A percentile compares a stretch with the other conserved stretches of the same genome.
Evolutionary conservation across 345 rosid genomes (phyloP).

Genomic region (Salix dunnii): DNA sequence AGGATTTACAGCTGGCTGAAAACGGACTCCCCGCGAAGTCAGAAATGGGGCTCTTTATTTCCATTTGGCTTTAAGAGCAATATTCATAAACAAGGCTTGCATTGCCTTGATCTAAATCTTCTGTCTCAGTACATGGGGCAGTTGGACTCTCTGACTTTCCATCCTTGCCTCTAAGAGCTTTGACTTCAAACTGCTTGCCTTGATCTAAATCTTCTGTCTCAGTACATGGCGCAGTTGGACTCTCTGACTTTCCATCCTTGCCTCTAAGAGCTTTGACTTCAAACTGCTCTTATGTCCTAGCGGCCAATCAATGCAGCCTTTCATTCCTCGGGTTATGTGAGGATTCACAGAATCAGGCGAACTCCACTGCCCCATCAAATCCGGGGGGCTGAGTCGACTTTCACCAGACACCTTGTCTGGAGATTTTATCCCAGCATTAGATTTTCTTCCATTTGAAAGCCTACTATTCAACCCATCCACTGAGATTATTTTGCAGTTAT

Average conservation of each 20-base stretch:
- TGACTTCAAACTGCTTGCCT: slow-evolving; percentile 68
- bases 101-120: slow-evolving; percentile 51
- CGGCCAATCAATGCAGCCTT: slow-evolving; percentile 98
- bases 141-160: slow-evolving; percentile 77
- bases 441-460: slow-evolving; percentile 68
- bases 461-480: slow-evolving; percentile 63
- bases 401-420: slow-evolving; percentile 64
- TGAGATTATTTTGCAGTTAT: slow-evolving; percentile 60
- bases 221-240: slow-evolving; percentile 83
- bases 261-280: slow-evolving; percentile 92
- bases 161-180: slow-evolving; percentile 88
- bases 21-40: background rate
- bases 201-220: slow-evolving; percentile 71
- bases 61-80: slow-evolving; percentile 14
- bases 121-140: slow-evolving; percentile 82
- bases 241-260: slow-evolving; percentile 77
- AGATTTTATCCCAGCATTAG: slow-evolving; percentile 51
- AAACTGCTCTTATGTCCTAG: slow-evolving; percentile 76
- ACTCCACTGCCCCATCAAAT: slow-evolving; percentile 71
- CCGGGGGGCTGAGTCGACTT: slow-evolving; percentile 57
- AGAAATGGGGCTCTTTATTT: background rate
- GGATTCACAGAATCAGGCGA: slow-evolving; percentile 70
- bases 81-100: slow-evolving; percentile 9
- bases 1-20: no score
- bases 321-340: slow-evolving; percentile 72